These are phyloP conservation scores for Lactarius akahatsu DNA, from an alignment of 768 basidiomycete genomes.

Conservation along the genomic window DNA sequence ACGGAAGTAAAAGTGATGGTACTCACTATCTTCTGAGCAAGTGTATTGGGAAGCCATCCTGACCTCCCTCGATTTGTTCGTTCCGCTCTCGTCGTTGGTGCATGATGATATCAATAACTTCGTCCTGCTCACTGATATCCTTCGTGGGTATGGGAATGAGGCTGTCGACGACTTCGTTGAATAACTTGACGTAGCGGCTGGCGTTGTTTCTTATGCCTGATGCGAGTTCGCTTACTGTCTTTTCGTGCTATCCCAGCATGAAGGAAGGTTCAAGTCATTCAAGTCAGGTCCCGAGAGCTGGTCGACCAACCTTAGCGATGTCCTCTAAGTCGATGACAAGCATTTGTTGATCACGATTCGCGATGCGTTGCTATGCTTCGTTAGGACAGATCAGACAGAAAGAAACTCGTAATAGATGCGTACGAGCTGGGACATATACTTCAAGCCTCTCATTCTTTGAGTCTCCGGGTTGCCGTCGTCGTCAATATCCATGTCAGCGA, in stretches of 20 bases:
- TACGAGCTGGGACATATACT: slow-evolving; percentile 87
- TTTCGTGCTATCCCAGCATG: slow-evolving; percentile 36
- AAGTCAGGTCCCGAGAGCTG: background rate
- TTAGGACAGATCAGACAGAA: slow-evolving; percentile 24
- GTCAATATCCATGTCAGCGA: slow-evolving; percentile 72
- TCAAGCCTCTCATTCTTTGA: slow-evolving; percentile 46
- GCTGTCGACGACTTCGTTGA: slow-evolving; percentile 80
- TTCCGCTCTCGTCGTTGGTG: slow-evolving; percentile 92
- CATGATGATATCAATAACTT: slow-evolving; percentile 95
- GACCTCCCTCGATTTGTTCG: slow-evolving; percentile 68
- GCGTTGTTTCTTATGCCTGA: slow-evolving; percentile 79
- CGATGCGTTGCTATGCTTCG: slow-evolving; percentile 72
- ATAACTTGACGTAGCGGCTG: slow-evolving; percentile 85
- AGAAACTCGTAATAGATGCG: slow-evolving; percentile 33
- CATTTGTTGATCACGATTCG: slow-evolving; percentile 91
- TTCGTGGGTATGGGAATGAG: slow-evolving; percentile 86
- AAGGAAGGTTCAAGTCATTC: background rate
- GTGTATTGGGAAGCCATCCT: slow-evolving; percentile 85
- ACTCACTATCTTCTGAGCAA: slow-evolving; percentile 93
- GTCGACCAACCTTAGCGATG: slow-evolving; percentile 59
- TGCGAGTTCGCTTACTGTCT: slow-evolving; percentile 71
- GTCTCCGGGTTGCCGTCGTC: slow-evolving; percentile 38
- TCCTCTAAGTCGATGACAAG: slow-evolving; percentile 89
- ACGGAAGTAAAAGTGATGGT: background rate
- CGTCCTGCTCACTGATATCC: slow-evolving; percentile 87